phyloP scores from a whole-genome alignment of 2,329 filamentous ascomycete genomes.

The Xylaria digitata region DNA sequence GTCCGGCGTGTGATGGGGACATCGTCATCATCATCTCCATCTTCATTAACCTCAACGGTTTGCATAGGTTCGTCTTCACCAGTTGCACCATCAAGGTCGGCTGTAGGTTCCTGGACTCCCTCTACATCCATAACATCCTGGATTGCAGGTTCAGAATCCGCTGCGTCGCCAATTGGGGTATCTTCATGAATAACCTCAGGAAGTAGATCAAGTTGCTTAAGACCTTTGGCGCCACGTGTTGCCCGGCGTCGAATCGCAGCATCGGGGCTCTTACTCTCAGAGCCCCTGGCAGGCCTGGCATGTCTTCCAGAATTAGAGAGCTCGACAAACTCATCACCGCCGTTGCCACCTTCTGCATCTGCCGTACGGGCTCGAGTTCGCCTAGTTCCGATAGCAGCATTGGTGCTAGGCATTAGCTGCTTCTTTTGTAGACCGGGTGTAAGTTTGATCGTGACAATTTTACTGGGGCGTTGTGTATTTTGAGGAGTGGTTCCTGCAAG shows the following conservation, averaged over 20 bases:
- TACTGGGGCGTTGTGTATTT: conserved; percentile 48
- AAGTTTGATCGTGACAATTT: conserved; percentile 60
- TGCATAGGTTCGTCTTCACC: conserved; percentile 48
- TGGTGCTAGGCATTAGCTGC: conserved; percentile 35
- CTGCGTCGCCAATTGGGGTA: conserved; percentile 46
- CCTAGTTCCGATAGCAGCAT: conserved; percentile 51
- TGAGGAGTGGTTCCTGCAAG: conserved; percentile 51
- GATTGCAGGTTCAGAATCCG: conserved; percentile 49
- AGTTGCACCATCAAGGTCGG: conserved; percentile 35
- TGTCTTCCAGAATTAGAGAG: conserved; percentile 72
- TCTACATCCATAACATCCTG: conserved; percentile 43
- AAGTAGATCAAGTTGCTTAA: conserved; percentile 61
- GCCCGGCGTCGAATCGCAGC: conserved; percentile 56
- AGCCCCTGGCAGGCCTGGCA: conserved; percentile 59
- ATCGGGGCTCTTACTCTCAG: conserved; percentile 68
- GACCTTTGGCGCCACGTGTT: conserved; percentile 63
- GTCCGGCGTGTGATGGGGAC: conserved; percentile 61
- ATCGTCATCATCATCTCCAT: conserved; percentile 61
- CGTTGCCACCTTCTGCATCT: conserved; percentile 64
- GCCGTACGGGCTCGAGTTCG: conserved; percentile 67
- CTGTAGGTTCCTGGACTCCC: conserved; percentile 41
- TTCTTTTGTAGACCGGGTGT: conserved; percentile 44
- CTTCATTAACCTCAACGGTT: conserved; percentile 50
- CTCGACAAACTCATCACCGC: conserved; percentile 65
- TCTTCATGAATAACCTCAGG: conserved; percentile 66